Conservation (phyloP, 73 alveolate species). For the Paramecium sonneborni region DNA sequence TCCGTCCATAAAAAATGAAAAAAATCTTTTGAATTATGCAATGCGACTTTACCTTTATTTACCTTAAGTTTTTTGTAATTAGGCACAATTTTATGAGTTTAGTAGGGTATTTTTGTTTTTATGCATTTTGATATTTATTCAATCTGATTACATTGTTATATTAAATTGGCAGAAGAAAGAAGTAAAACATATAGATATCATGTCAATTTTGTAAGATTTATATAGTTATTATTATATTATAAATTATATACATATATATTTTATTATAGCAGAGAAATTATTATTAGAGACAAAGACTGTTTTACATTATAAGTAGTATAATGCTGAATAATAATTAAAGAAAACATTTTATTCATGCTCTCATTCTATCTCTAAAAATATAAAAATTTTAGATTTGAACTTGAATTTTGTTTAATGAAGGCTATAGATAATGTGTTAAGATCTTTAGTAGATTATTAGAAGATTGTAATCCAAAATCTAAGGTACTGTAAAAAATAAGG, state of each 20-base stretch:
- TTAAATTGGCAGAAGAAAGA: constrained; percentile 41
- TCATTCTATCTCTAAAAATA: constrained; percentile 1
- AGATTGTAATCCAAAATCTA: not conserved
- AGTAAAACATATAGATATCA: not conserved
- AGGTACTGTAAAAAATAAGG: too few relatives aligned
- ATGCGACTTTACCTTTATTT: not conserved
- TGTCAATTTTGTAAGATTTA: constrained; percentile 20
- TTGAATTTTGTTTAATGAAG: constrained; percentile 41
- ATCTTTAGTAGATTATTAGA: not conserved
- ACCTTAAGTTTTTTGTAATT: not conserved
- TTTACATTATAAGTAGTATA: not conserved
- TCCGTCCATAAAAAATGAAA: too few relatives aligned
- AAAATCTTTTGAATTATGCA: too few relatives aligned
- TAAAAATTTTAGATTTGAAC: constrained; percentile 12
- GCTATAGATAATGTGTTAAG: constrained; percentile 25
- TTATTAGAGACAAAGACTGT: constrained; percentile 21
- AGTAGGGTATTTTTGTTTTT: constrained; percentile 38
- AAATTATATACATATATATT: too few relatives aligned
- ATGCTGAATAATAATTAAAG: not conserved
- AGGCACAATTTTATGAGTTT: not conserved
- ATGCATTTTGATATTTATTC: not conserved
- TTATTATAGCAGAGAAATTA: constrained; percentile 25
- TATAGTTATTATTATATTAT: too few relatives aligned
- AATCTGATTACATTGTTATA: not conserved
- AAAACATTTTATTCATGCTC: not conserved